Conservation (phyloP, 768 basidiomycete genomes). For the Pleurotus eryngii region DNA sequence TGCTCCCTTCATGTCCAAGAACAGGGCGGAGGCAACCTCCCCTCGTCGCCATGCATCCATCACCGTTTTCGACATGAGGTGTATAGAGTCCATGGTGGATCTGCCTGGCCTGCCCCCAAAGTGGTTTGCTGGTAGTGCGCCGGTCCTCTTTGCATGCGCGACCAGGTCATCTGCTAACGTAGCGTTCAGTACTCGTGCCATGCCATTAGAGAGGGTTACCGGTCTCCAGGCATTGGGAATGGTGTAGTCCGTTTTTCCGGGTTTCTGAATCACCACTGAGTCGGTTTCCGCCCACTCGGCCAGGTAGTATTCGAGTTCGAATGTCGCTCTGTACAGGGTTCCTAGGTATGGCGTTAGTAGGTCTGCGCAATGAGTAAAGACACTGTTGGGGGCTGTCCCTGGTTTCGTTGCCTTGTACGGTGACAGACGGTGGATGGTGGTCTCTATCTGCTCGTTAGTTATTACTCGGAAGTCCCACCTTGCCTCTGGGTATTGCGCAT, state of each 20-base stretch:
- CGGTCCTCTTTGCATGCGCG: conserved; percentile 13
- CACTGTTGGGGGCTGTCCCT: conserved; percentile 16
- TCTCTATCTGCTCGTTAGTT: conserved; percentile 3
- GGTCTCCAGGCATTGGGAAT: conserved; percentile 30
- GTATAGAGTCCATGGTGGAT: conserved; percentile 24
- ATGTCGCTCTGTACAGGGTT: conserved; percentile 22
- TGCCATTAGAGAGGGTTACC: conserved; percentile 22
- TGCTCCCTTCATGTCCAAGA: conserved; percentile 26
- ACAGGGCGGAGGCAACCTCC: conserved; percentile 21
- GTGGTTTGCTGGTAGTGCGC: conserved; percentile 21
- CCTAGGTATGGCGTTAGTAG: conserved; percentile 13
- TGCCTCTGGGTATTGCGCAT: conserved; percentile 10
- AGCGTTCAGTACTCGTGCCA: conserved; percentile 8
- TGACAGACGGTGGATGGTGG: conserved; percentile 14
- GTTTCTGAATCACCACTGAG: conserved; percentile 31
- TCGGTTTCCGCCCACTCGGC: conserved; percentile 20
- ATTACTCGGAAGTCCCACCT: background rate
- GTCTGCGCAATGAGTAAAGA: conserved; percentile 13
- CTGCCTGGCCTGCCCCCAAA: conserved; percentile 26
- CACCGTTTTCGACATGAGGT: conserved; percentile 16
- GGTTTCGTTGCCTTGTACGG: conserved; percentile 26
- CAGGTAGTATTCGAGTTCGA: conserved; percentile 24
- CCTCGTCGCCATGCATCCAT: conserved; percentile 18
- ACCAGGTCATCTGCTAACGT: conserved; percentile 13
- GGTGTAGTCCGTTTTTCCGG: conserved; percentile 31